Evolutionary conservation across 805 yeast genomes (phyloP), one percentile per base, ranked within the genome.

Genomic region (Schwanniomyces sp.): DNA sequence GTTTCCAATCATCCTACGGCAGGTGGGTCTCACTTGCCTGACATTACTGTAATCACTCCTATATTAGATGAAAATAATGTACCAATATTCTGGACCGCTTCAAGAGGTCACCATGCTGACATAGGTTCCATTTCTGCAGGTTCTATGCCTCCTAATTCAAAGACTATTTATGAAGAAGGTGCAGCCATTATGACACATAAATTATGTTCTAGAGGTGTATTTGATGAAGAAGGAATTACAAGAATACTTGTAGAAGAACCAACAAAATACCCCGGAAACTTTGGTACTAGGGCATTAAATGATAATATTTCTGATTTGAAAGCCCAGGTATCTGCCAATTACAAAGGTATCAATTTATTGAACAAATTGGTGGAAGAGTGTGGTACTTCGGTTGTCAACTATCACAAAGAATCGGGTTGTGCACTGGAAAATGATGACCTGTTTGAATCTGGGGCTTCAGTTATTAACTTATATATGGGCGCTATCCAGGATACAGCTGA

Each of bases 101-200:
- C 95, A 0, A 76, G 97, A 52, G 96, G 96, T 2, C 97, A 90
- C 66, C 96, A 91, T 66, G 89, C 96, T 5, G 97, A 90, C 63
- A 89, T 91, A 58, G 96, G 97, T 14, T 94, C 96, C 10, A 79
- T 84, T 47, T 67, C 88, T 30, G 95, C 96, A 0, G 96, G 96
- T 0, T 86, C 94, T 0, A 88, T 90, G 88, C 96, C 96, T 11
- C 95, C 96, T 4, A 83, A 85, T 59, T 87, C 96, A 2, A 86
- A 83, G 56, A 82, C 82, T 51, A 66, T 90, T 36, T 85, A 82
- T 75, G 89, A 90, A 59, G 96, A 90, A 64, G 96, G 96, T 41
- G 96, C 96, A 4, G 80, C 87, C 5, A 88, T 90, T 30, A 76
- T 80, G 58, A 83, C 92, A 1, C 90, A 85, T 61, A 72, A 85